Conservation (phyloP, 73 alveolate species). For the Blepharisma stoltei region DNA sequence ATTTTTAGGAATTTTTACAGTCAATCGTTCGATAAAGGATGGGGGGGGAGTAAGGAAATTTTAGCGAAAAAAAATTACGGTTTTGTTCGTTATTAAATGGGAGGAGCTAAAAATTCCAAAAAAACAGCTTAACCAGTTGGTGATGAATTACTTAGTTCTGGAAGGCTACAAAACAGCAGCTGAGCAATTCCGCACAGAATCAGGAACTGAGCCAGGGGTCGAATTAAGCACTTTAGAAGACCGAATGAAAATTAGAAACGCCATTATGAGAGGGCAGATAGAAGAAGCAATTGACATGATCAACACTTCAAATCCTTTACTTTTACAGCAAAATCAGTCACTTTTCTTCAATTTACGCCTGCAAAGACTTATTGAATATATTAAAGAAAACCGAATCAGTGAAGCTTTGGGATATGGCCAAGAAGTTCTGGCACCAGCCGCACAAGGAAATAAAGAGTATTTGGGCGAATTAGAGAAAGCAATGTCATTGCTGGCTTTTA, state of each 20-base stretch:
- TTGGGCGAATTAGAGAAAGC: slow-evolving; percentile 69
- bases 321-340: slow-evolving; percentile 58
- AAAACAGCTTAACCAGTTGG: slow-evolving; percentile 63
- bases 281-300: slow-evolving; percentile 69
- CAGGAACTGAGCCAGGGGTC: slow-evolving; percentile 59
- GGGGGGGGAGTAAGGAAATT: too few species aligned
- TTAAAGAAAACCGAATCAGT: slow-evolving; percentile 48
- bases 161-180: slow-evolving; percentile 77
- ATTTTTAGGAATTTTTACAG: too few species aligned
- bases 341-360: slow-evolving; percentile 64
- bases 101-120: slow-evolving; percentile 34
- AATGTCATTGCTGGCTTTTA: slow-evolving; percentile 71
- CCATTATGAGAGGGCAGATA: slow-evolving; percentile 59
- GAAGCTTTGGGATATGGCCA: slow-evolving; percentile 70
- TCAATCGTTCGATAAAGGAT: too few species aligned
- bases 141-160: slow-evolving; percentile 71
- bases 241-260: slow-evolving; percentile 60
- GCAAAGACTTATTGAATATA: slow-evolving; percentile 66
- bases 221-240: slow-evolving; percentile 43
- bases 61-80: too few species aligned
- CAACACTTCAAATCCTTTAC: slow-evolving; percentile 56
- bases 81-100: too few species aligned
- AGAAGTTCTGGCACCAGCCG: slow-evolving; percentile 44
- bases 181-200: slow-evolving; percentile 48
- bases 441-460: slow-evolving; percentile 36